These are phyloP conservation scores for Neurospora crassa DNA, from an alignment of 2,329 filamentous ascomycete genomes.

Conservation along the genomic window DNA sequence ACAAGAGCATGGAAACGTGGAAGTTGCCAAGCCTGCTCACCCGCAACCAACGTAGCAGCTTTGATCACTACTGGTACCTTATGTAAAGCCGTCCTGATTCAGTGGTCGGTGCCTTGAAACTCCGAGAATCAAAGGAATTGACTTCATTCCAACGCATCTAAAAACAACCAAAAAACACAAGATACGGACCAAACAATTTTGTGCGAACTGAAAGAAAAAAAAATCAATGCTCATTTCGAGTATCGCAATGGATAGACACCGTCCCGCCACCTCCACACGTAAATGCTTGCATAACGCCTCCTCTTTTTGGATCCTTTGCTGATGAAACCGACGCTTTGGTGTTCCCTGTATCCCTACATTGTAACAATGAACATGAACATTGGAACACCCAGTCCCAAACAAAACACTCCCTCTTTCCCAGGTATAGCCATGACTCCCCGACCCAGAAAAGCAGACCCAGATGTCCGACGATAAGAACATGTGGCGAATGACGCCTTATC, in stretches of 20 bases:
- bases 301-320: background rate
- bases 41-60: background rate
- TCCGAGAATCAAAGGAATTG: background rate
- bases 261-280: background rate
- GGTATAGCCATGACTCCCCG: background rate
- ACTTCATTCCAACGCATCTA: background rate
- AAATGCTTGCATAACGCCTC: background rate
- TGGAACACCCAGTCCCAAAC: background rate
- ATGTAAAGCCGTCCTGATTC: background rate
- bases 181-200: background rate
- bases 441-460: background rate
- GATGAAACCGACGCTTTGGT: background rate
- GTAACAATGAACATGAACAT: background rate
- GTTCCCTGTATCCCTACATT: background rate
- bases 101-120: background rate
- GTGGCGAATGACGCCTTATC: slow-evolving; percentile 1
- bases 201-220: background rate
- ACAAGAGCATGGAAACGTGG: background rate
- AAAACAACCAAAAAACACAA: background rate
- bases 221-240: background rate
- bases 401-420: slow-evolving; percentile 4
- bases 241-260: background rate
- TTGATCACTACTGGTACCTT: background rate
- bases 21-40: background rate
- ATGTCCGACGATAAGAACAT: slow-evolving; percentile 2